These are phyloP conservation scores for Yarrowia galli DNA, from an alignment of 1,139 yeast genomes.

Conservation along the genomic window DNA sequence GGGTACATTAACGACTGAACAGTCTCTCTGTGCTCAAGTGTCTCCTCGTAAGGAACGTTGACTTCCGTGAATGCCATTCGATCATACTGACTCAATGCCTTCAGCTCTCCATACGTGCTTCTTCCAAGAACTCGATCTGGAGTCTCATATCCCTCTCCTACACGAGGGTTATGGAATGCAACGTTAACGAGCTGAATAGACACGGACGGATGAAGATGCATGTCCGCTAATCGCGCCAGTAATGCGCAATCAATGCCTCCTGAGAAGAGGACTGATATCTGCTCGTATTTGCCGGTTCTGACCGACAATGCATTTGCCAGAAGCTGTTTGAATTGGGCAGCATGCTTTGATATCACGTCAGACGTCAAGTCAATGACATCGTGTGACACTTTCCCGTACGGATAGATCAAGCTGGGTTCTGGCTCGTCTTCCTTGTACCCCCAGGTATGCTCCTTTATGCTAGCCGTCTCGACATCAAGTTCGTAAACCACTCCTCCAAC, in stretches of 20 bases:
- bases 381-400: neutral
- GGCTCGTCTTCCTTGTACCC: neutral
- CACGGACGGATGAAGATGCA: conserved; percentile 49
- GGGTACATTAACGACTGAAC: conserved; percentile 81
- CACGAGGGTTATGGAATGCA: conserved; percentile 91
- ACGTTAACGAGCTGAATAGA: conserved; percentile 84
- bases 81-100: conserved; percentile 42
- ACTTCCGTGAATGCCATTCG: conserved; percentile 65
- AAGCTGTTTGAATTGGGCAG: neutral
- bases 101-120: conserved; percentile 63
- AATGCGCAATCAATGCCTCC: conserved; percentile 96
- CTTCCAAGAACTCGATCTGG: conserved; percentile 84
- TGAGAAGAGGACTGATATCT: conserved; percentile 75
- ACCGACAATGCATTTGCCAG: neutral
- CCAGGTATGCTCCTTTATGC: neutral
- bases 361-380: conserved; percentile 10
- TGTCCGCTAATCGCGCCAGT: conserved; percentile 59
- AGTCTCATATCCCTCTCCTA: conserved; percentile 61
- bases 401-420: neutral
- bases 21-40: conserved; percentile 58
- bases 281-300: conserved; percentile 40
- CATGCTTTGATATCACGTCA: conserved; percentile 16
- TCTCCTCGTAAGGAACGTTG: conserved; percentile 73
- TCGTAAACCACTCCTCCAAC: conserved; percentile 46
- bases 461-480: neutral